These are phyloP conservation scores for Boletus pseudopeckii DNA, from an alignment of 768 basidiomycete genomes.

Conservation along the genomic window DNA sequence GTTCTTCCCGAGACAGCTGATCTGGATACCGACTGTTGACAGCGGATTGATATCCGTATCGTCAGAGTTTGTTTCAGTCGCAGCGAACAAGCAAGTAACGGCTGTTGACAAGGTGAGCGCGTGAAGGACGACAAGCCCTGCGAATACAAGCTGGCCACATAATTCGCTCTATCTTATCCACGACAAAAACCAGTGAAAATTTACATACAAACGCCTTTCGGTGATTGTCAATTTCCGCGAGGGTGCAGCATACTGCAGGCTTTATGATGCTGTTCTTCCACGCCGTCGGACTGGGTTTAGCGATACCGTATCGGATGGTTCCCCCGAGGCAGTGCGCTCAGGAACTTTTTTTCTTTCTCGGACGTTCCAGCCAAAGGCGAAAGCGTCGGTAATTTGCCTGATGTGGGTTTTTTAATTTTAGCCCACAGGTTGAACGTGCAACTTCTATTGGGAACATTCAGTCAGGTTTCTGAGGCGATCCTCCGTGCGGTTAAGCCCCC, in stretches of 20 bases:
- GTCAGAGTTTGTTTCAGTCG: not conserved
- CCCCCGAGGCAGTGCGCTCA: slow-evolving; percentile 39
- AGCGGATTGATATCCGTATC: not conserved
- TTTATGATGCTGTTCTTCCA: slow-evolving; percentile 53
- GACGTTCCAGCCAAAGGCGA: slow-evolving; percentile 67
- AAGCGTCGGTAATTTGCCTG: slow-evolving; percentile 19
- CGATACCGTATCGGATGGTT: slow-evolving; percentile 34
- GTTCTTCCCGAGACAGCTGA: not conserved
- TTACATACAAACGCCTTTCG: slow-evolving; percentile 53
- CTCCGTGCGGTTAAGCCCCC: no score
- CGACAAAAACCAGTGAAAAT: slow-evolving; percentile 48
- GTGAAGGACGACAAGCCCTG: not conserved
- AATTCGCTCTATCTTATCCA: slow-evolving; percentile 66
- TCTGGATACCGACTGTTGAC: no score
- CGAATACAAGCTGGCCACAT: slow-evolving; percentile 45
- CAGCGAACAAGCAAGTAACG: slow-evolving; percentile 58
- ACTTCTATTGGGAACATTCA: not conserved
- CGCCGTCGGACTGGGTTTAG: not conserved
- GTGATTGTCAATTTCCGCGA: slow-evolving; percentile 63
- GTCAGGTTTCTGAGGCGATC: no score
- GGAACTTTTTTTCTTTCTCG: slow-evolving; percentile 58
- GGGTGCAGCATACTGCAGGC: no score
- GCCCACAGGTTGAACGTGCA: not conserved
- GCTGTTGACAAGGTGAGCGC: slow-evolving; percentile 27
- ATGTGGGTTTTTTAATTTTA: not conserved